Conservation (phyloP, 306 rosid species). For the Purshia tridentata region DNA sequence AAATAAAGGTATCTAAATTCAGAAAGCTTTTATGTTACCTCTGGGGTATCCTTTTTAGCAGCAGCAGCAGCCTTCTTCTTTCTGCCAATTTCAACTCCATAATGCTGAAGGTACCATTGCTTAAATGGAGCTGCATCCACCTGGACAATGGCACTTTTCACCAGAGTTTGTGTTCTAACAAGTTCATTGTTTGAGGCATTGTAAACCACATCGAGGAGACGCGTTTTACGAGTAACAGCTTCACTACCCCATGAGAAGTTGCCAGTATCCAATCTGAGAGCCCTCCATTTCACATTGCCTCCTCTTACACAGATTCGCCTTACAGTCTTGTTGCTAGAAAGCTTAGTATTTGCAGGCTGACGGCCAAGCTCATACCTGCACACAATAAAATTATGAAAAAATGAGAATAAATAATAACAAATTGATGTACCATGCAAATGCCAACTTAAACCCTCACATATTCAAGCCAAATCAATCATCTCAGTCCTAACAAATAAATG, state of each 20-base stretch:
- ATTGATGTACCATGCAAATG: neutral
- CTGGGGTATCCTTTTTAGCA: slow-evolving; percentile 41
- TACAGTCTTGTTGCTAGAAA: slow-evolving; percentile 49
- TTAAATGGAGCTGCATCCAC: slow-evolving; percentile 51
- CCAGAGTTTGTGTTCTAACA: slow-evolving; percentile 47
- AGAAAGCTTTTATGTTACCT: slow-evolving; percentile 20
- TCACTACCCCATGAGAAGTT: slow-evolving; percentile 52
- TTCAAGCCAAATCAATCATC: neutral
- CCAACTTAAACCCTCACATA: neutral
- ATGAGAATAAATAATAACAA: neutral
- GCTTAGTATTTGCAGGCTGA: slow-evolving; percentile 45
- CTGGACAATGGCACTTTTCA: slow-evolving; percentile 43
- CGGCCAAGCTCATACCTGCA: slow-evolving; percentile 51
- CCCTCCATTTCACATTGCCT: slow-evolving; percentile 51
- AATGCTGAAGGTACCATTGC: slow-evolving; percentile 49
- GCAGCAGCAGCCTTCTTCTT: slow-evolving; percentile 36
- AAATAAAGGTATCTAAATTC: neutral
- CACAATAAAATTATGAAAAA: too few relatives aligned
- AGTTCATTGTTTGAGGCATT: slow-evolving; percentile 52
- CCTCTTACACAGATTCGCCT: slow-evolving; percentile 44
- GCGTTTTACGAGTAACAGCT: slow-evolving; percentile 41
- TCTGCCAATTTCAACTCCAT: slow-evolving; percentile 41
- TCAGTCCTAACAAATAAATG: neutral
- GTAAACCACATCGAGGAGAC: slow-evolving; percentile 45
- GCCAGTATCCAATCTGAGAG: slow-evolving; percentile 48